Percentiles rank a stretch among this genome's conserved stretches.
phyloP scores from a whole-genome alignment of 441 rosid species.

The Theobroma grandiflorum region DNA sequence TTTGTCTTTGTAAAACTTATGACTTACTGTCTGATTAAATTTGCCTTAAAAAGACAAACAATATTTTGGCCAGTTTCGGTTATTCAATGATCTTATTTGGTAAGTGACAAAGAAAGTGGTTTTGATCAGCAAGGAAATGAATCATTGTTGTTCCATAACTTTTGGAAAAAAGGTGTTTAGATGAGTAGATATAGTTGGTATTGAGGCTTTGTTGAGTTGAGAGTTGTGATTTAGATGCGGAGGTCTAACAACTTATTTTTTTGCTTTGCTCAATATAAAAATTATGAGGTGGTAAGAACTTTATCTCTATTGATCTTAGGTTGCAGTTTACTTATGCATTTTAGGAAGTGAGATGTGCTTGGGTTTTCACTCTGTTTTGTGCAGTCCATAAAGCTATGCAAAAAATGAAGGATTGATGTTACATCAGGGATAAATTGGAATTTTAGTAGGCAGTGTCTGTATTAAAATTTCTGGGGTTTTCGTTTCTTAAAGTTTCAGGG shows the following conservation, averaged over 20 bases:
- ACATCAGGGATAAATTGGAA: not conserved
- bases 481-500: slow-evolving; percentile 35
- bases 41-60: not conserved
- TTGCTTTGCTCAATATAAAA: not conserved
- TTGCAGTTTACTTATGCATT: not conserved
- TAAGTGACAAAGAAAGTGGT: not conserved
- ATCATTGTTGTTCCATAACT: not conserved
- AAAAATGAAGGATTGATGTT: not conserved
- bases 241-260: not conserved
- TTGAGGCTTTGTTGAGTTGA: not conserved
- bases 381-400: not conserved
- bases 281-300: not conserved
- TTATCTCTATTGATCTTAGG: not conserved
- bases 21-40: not conserved
- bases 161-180: not conserved
- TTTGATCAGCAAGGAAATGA: slow-evolving; percentile 4
- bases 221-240: not conserved
- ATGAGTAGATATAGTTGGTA: not conserved
- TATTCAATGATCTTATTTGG: not conserved
- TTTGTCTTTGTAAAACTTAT: not conserved
- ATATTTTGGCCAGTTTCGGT: not conserved
- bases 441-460: not conserved
- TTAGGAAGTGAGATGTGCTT: not conserved
- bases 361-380: not conserved
- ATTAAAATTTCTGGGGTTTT: slow-evolving; percentile 4